Percentiles rank a stretch among this genome's conserved stretches.
Evolutionary conservation across 352 stramenopile genomes (phyloP).

Genomic region (Pythium phragmitis): DNA sequence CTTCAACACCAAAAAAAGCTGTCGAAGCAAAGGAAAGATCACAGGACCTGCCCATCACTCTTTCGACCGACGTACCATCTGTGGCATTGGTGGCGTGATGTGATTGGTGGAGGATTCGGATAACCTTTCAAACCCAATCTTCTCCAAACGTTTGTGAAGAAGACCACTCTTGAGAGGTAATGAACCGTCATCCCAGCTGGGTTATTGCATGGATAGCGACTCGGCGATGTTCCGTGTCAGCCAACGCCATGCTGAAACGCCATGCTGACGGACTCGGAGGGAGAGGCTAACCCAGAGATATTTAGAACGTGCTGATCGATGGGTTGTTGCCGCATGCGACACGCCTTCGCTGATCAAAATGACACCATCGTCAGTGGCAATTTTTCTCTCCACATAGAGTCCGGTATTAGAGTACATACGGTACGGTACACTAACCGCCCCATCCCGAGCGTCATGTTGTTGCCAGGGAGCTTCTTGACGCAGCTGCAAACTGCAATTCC

Average conservation of each 20-base stretch:
- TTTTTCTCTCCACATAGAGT: not conserved
- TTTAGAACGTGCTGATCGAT: not conserved
- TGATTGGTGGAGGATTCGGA: constrained; percentile 1
- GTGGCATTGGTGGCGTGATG: constrained; percentile 7
- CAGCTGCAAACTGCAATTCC: constrained; percentile 13
- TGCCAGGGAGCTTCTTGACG: constrained; percentile 4
- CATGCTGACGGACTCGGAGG: not conserved
- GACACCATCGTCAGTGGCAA: not conserved
- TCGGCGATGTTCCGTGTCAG: not conserved
- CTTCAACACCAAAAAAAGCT: constrained; percentile 24
- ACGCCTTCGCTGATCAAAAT: constrained; percentile 4
- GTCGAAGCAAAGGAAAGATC: constrained; percentile 9
- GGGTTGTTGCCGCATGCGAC: constrained; percentile 4
- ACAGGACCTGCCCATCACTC: constrained; percentile 7
- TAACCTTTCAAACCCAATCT: constrained; percentile 7
- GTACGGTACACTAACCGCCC: not conserved
- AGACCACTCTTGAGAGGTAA: constrained; percentile 10
- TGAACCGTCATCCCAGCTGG: constrained; percentile 6
- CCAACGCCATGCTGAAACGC: not conserved
- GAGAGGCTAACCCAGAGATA: constrained; percentile 1
- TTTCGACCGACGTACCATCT: constrained; percentile 14
- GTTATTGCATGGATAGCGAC: not conserved
- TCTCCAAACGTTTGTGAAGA: not conserved
- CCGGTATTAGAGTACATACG: too few species aligned
- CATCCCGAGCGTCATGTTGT: constrained; percentile 1